These are phyloP conservation scores for Paramecium octaurelia DNA, from an alignment of 73 alveolate species.

Conservation along the genomic window DNA sequence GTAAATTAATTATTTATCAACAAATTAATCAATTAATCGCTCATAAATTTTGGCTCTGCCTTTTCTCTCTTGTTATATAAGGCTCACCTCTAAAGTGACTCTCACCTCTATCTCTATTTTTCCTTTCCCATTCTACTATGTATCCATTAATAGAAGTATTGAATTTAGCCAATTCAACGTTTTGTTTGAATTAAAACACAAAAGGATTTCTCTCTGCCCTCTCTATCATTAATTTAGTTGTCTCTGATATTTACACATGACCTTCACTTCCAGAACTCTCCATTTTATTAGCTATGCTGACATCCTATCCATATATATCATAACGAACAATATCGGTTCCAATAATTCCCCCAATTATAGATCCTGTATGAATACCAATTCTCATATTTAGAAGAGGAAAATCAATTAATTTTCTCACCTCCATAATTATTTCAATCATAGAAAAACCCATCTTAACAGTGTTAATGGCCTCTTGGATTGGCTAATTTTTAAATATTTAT, in stretches of 20 bases:
- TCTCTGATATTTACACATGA: neutral
- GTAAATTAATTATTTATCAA: neutral
- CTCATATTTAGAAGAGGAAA: constrained; percentile 69
- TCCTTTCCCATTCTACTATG: constrained; percentile 9
- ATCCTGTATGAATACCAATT: constrained; percentile 66
- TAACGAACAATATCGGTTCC: constrained; percentile 57
- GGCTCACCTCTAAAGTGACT: neutral
- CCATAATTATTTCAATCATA: constrained; percentile 80
- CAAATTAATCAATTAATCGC: neutral
- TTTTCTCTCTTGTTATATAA: neutral
- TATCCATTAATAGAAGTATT: neutral
- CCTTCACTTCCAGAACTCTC: constrained; percentile 53
- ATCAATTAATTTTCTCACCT: constrained; percentile 73
- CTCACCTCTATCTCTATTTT: neutral
- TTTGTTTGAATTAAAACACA: neutral
- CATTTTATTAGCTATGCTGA: constrained; percentile 54
- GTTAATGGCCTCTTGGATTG: constrained; percentile 71
- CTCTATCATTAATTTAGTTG: constrained; percentile 31
- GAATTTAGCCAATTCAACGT: constrained; percentile 34
- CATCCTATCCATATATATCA: constrained; percentile 55
- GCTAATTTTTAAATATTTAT: constrained; percentile 72
- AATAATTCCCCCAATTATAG: constrained; percentile 45
- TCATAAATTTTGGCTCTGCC: neutral
- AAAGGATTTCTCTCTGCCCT: constrained; percentile 35
- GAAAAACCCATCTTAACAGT: constrained; percentile 81